Evolutionary conservation across 306 rosid genomes (phyloP).

Genomic region (Hippophae tibetana): DNA sequence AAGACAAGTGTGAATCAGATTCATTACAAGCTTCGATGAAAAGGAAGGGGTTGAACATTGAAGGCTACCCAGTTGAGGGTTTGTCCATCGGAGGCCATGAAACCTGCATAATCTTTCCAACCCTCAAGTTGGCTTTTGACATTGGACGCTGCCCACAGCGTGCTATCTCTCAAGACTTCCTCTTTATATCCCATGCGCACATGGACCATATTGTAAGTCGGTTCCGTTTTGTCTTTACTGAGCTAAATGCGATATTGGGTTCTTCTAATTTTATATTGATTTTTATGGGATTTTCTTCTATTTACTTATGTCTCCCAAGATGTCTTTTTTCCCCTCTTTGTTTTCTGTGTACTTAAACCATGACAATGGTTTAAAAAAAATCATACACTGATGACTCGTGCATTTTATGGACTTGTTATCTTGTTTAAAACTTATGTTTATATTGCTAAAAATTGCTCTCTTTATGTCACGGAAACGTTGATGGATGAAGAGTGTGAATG

Average conservation of each 20-base stretch:
- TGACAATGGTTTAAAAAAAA: too few relatives aligned
- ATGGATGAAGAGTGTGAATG: too few relatives aligned
- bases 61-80: conserved; percentile 75
- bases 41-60: conserved; percentile 41
- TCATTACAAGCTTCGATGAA: conserved; percentile 27
- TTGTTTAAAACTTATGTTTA: too few relatives aligned
- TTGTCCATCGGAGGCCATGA: conserved; percentile 94
- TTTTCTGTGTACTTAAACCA: too few relatives aligned
- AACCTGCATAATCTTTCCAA: conserved; percentile 73
- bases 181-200: conserved; percentile 86
- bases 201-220: conserved; percentile 88
- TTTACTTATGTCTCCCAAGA: background rate
- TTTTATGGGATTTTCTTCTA: background rate
- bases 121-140: conserved; percentile 66
- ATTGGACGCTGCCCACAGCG: conserved; percentile 94
- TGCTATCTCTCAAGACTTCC: conserved; percentile 65
- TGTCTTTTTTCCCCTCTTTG: too few relatives aligned
- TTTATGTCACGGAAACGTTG: too few relatives aligned
- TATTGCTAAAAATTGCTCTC: too few relatives aligned
- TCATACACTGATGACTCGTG: too few relatives aligned
- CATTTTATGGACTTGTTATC: too few relatives aligned
- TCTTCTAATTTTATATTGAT: background rate
- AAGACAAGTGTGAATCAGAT: conserved; percentile 4
- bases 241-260: background rate
- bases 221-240: conserved; percentile 2